Evolutionary conservation across 768 basidiomycete genomes (phyloP).

Genomic region (Suillus occidentalis): DNA sequence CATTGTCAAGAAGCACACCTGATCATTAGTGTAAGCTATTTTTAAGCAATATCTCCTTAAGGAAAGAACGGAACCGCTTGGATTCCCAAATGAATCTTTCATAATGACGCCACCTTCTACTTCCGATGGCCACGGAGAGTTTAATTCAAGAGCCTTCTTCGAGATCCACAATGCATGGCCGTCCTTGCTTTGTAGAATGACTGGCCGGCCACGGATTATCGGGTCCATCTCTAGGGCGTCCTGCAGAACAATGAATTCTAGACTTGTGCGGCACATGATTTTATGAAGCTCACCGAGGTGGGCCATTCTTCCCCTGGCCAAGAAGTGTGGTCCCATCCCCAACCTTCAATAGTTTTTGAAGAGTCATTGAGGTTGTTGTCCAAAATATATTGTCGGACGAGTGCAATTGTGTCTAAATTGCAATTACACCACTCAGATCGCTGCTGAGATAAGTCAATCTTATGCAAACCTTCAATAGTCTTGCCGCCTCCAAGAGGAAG

Average conservation of each 20-base stretch:
- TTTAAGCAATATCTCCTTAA: conserved; percentile 1
- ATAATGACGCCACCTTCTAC: conserved; percentile 84
- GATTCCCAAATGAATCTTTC: conserved; percentile 60
- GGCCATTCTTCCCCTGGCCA: conserved; percentile 67
- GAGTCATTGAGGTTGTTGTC: conserved; percentile 52
- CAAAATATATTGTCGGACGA: conserved; percentile 61
- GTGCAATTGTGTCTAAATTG: conserved; percentile 56
- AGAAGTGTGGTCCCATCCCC: conserved; percentile 91
- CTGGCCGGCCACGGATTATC: conserved; percentile 63
- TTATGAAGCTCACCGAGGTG: conserved; percentile 50
- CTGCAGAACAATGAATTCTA: conserved; percentile 35
- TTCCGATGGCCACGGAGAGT: conserved; percentile 60
- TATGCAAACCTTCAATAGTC: conserved; percentile 51
- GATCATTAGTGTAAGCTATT: conserved; percentile 11
- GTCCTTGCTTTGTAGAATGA: conserved; percentile 83
- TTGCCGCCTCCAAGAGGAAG: conserved; percentile 64
- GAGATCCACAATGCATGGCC: conserved; percentile 91
- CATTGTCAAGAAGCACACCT: conserved; percentile 86
- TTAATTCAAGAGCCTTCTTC: conserved; percentile 51
- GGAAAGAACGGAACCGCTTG: conserved; percentile 56
- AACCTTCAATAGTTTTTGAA: conserved; percentile 67
- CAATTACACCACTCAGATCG: neutral
- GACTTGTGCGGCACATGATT: neutral
- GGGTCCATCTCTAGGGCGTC: conserved; percentile 72
- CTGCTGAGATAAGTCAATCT: no score